Evolutionary conservation across 371 early-diverging fungal species (phyloP).

Genomic region (Smittium culicis): DNA sequence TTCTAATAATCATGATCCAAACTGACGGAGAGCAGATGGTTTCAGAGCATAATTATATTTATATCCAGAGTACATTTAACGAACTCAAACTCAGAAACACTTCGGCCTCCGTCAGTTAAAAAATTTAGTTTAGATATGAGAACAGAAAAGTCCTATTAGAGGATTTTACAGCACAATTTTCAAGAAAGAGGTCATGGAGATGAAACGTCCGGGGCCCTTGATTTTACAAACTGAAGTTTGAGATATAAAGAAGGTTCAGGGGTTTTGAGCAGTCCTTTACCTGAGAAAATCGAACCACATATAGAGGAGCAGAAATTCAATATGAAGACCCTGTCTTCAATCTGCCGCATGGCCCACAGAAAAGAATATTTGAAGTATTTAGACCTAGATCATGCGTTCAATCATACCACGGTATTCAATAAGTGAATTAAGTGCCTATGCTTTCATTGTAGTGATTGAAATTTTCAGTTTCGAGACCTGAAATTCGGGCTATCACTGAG

Average conservation of each 20-base stretch:
- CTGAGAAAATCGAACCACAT: slow-evolving; percentile 25
- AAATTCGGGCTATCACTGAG: slow-evolving; percentile 36
- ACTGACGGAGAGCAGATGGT: neutral
- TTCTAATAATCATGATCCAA: neutral
- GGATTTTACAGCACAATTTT: neutral
- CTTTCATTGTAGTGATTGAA: slow-evolving; percentile 31
- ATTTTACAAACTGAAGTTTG: neutral
- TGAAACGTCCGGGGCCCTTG: neutral
- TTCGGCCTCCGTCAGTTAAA: neutral
- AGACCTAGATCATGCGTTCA: slow-evolving; percentile 30
- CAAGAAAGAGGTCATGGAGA: neutral
- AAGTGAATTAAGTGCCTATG: slow-evolving; percentile 29
- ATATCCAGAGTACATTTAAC: neutral
- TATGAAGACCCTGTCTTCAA: slow-evolving; percentile 24
- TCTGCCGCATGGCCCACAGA: slow-evolving; percentile 18
- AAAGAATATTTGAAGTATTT: slow-evolving; percentile 26
- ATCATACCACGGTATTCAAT: slow-evolving; percentile 24
- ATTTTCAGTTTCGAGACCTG: slow-evolving; percentile 33
- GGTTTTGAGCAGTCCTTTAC: slow-evolving; percentile 20
- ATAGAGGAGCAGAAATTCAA: slow-evolving; percentile 20
- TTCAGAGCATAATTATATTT: neutral
- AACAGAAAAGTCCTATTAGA: neutral
- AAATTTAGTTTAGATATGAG: neutral
- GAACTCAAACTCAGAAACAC: neutral
- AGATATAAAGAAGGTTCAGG: slow-evolving; percentile 4